Percentiles rank a stretch among this genome's conserved stretches.
phyloP scores from a whole-genome alignment of 1,284 basidiomycete genomes.

The Boletus holoroseus region DNA sequence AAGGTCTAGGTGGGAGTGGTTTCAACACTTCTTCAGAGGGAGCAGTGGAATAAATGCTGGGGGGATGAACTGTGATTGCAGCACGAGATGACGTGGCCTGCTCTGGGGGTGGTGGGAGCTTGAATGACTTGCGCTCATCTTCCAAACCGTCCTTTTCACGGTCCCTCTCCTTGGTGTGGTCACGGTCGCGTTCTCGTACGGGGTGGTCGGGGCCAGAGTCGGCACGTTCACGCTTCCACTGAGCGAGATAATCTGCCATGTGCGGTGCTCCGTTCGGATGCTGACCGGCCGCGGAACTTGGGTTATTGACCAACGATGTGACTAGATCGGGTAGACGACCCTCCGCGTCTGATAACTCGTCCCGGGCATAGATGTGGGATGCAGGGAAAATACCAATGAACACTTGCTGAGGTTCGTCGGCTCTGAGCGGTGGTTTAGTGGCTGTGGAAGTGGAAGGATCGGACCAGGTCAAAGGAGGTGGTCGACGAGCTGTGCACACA shows the following conservation, averaged over 20 bases:
- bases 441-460: slow-evolving; percentile 49
- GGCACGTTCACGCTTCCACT: slow-evolving; percentile 45
- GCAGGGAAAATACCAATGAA: slow-evolving; percentile 96
- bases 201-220: slow-evolving; percentile 37
- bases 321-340: slow-evolving; percentile 74
- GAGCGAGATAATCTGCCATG: slow-evolving; percentile 36
- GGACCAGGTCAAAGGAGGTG: slow-evolving; percentile 59
- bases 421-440: slow-evolving; percentile 44
- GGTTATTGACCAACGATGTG: slow-evolving; percentile 37
- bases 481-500: slow-evolving; percentile 72
- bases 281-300: slow-evolving; percentile 31
- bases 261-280: slow-evolving; percentile 36
- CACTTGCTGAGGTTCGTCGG: slow-evolving; percentile 77
- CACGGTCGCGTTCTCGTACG: slow-evolving; percentile 57
- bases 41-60: slow-evolving; percentile 61
- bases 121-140: slow-evolving; percentile 54
- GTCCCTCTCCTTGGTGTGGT: slow-evolving; percentile 49
- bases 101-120: slow-evolving; percentile 66
- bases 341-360: slow-evolving; percentile 85
- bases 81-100: slow-evolving; percentile 65
- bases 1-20: slow-evolving; percentile 86
- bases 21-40: slow-evolving; percentile 65
- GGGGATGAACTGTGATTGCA: slow-evolving; percentile 62
- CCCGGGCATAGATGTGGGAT: slow-evolving; percentile 84
- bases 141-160: slow-evolving; percentile 46